These are phyloP conservation scores for Mucor indicus DNA, from an alignment of 371 early-diverging fungal species.

Conservation along the genomic window DNA sequence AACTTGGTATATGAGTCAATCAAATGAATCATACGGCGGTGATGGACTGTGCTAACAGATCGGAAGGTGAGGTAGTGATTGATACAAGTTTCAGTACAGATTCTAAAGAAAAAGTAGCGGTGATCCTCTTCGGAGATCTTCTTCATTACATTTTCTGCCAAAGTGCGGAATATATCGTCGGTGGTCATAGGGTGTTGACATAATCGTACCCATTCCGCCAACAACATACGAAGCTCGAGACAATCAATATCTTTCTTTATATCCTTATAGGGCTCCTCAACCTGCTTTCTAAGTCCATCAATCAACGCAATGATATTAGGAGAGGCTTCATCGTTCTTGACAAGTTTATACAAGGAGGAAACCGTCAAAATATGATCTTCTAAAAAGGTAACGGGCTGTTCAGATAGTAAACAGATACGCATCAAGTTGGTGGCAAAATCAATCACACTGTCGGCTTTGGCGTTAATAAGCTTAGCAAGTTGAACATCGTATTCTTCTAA, in stretches of 20 bases:
- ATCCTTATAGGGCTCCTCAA: conserved; percentile 29
- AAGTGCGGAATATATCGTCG: conserved; percentile 59
- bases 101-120: conserved; percentile 81
- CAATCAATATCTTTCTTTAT: conserved; percentile 46
- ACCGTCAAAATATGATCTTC: conserved; percentile 76
- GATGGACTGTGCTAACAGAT: conserved; percentile 29
- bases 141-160: conserved; percentile 56
- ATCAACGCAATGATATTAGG: conserved; percentile 34
- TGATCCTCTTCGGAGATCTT: conserved; percentile 66
- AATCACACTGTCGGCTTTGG: conserved; percentile 61
- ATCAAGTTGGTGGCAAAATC: conserved; percentile 77
- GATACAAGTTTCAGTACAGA: conserved; percentile 79
- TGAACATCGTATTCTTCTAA: conserved; percentile 84
- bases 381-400: conserved; percentile 48
- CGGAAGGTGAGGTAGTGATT: conserved; percentile 64
- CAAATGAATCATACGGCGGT: conserved; percentile 59
- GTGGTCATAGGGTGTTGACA: conserved; percentile 77
- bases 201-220: conserved; percentile 89
- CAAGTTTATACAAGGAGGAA: conserved; percentile 60
- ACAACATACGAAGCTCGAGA: conserved; percentile 64
- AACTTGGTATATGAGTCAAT: conserved; percentile 82
- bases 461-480: conserved; percentile 79
- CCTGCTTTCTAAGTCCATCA: conserved; percentile 11
- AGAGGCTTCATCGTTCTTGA: conserved; percentile 60
- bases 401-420: conserved; percentile 64